Evolutionary conservation across 2,329 filamentous ascomycete genomes (phyloP).

Genomic region (Ophiostoma pallidulum): DNA sequence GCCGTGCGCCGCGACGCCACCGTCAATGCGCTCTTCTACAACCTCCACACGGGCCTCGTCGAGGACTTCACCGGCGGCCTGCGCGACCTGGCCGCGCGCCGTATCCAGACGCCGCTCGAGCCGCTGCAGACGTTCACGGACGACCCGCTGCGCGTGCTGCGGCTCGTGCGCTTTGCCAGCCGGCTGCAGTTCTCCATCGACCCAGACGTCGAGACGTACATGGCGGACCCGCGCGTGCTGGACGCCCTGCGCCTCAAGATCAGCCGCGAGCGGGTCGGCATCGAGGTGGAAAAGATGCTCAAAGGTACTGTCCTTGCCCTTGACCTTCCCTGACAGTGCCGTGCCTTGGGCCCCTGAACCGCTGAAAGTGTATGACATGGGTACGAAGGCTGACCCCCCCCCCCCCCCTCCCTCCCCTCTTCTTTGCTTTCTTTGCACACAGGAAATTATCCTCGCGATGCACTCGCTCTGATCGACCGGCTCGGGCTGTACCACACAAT

Average conservation of each 20-base stretch:
- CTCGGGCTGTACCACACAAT: constrained; percentile 62
- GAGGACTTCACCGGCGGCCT: constrained; percentile 83
- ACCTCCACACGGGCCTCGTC: constrained; percentile 65
- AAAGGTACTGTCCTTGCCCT: constrained; percentile 42
- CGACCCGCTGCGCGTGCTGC: constrained; percentile 78
- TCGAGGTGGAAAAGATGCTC: constrained; percentile 87
- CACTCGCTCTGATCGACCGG: constrained; percentile 56
- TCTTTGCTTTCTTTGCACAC: too few relatives aligned
- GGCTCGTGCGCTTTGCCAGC: constrained; percentile 84
- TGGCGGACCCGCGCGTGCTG: constrained; percentile 72
- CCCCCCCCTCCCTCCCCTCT: too few relatives aligned
- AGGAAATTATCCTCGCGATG: constrained; percentile 50
- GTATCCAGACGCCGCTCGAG: constrained; percentile 78
- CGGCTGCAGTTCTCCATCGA: constrained; percentile 75
- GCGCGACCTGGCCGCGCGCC: constrained; percentile 58
- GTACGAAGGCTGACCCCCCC: too few relatives aligned
- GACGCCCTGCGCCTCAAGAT: constrained; percentile 78
- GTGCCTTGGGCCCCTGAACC: too few relatives aligned
- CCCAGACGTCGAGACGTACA: constrained; percentile 54
- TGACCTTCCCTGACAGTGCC: too few relatives aligned
- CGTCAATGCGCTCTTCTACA: constrained; percentile 94
- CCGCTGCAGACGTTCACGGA: constrained; percentile 91
- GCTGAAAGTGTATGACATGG: too few relatives aligned
- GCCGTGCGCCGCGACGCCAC: constrained; percentile 84
- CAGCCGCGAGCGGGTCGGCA: constrained; percentile 77